Base-by-base conservation (phyloP, 148 eudicot species). In the Dysphania ambrosioides region DNA sequence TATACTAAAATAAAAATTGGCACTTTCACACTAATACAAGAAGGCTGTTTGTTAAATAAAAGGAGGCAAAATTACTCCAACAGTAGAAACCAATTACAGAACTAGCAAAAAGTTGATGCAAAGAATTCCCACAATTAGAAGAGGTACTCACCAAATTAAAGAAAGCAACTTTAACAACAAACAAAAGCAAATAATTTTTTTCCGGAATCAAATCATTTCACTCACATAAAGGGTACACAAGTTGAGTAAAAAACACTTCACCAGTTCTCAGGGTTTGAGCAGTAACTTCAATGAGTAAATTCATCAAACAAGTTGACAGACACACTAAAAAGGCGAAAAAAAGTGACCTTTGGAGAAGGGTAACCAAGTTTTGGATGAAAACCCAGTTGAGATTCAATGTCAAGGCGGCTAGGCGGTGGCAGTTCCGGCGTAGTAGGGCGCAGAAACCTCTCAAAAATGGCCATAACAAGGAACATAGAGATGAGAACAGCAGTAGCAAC, bases 401-500 rank as follows among this genome's bases (percentile, higher is more conserved):
- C 85, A 40, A 32, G 79, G 70, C 36, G 77, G 24, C 80, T 71
- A 30, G 73, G 49, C 10, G 72, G 44, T 2, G 80, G 18, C 24
- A 65, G 32, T 4, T 80, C 82, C 57, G 84, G 71, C 56, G 86
- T 64, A 26, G 44, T 77, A 9, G 90, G 85, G 64, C 87, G 74
- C 62, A 91, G 87, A 72, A 91, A 89, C 74, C 88, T 73, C 85
- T 91, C 97, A 71, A 91, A 91, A 72, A 91, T 86, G 15, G 93
- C 97, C 97, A 91, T 91, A 59, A 91, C 87, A 21, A 89, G 81
- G 64, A 91, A 91, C 97, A 91, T 89, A 19, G 88, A 87, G 36
- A 91, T 87, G 34, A 91, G 84, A 79, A 91, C 82, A 30, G 97
- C 97, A 53, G 97, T 91, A 29, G 97, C 97, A 58, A 91, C 97